phyloP scores from a whole-genome alignment of 2,329 filamentous ascomycete genomes.

The Leptographium flavum region DNA sequence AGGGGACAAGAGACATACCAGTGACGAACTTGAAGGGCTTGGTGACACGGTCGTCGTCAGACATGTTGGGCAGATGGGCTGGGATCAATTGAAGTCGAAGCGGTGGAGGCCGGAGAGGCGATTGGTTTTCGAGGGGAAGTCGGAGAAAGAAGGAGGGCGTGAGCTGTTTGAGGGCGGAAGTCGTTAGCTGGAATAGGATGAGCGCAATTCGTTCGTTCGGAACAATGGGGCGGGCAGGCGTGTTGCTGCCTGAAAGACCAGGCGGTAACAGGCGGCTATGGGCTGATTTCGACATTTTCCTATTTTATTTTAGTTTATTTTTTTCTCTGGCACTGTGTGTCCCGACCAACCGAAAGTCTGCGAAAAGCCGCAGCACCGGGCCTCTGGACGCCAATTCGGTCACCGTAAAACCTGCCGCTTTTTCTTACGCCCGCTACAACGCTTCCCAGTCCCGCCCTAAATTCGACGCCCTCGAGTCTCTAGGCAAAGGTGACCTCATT shows the following conservation, averaged over 20 bases:
- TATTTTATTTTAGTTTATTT: conserved; percentile 1
- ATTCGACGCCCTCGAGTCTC: conserved; percentile 7
- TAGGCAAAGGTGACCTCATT: conserved; percentile 10
- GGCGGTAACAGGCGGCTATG: neutral
- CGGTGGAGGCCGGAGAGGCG: neutral
- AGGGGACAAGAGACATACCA: conserved; percentile 22
- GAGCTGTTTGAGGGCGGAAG: conserved; percentile 8
- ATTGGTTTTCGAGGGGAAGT: neutral
- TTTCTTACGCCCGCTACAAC: neutral
- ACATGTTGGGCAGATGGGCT: conserved; percentile 53
- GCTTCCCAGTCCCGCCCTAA: conserved; percentile 9
- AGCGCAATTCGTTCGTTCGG: conserved; percentile 11
- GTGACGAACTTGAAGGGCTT: conserved; percentile 99
- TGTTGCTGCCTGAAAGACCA: conserved; percentile 1
- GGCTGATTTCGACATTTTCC: conserved; percentile 5
- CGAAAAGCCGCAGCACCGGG: conserved; percentile 4
- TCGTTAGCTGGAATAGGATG: conserved; percentile 10
- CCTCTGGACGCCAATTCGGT: no score
- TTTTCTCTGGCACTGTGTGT: neutral
- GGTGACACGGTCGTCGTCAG: conserved; percentile 75
- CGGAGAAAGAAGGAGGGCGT: conserved; percentile 4
- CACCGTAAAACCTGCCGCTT: neutral
- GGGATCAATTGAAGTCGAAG: conserved; percentile 17
- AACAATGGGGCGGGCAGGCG: conserved; percentile 8
- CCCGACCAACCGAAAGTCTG: conserved; percentile 10